These are phyloP conservation scores for Candida peoriensis DNA, from an alignment of 805 yeast genomes.

Conservation along the genomic window DNA sequence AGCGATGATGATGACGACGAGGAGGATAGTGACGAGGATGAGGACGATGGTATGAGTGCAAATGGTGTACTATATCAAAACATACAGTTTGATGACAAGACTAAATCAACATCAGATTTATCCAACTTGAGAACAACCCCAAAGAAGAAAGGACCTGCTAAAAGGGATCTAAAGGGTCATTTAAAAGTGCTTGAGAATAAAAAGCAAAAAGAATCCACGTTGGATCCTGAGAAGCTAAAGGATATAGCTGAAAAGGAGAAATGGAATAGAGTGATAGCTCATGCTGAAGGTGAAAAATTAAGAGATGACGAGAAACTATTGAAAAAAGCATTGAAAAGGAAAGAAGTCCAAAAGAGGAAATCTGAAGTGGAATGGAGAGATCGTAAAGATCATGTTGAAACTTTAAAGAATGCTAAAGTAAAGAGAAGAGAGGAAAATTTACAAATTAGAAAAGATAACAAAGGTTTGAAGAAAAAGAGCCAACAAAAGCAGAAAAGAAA, in stretches of 20 bases:
- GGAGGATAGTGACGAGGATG: conserved; percentile 29
- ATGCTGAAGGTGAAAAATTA: conserved; percentile 83
- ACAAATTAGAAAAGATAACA: conserved; percentile 78
- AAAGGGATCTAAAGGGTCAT: conserved; percentile 81
- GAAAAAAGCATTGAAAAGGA: conserved; percentile 78
- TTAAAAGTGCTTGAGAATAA: conserved; percentile 69
- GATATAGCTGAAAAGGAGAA: conserved; percentile 64
- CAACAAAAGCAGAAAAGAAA: conserved; percentile 63
- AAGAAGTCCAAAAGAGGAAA: conserved; percentile 77
- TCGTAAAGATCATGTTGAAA: conserved; percentile 74
- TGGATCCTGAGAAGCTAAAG: conserved; percentile 58
- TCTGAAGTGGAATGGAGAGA: conserved; percentile 92
- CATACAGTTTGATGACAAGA: conserved; percentile 78
- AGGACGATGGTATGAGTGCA: conserved; percentile 26
- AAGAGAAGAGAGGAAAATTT: conserved; percentile 92
- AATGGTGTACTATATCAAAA: conserved; percentile 66
- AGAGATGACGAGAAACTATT: conserved; percentile 87
- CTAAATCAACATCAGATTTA: conserved; percentile 70
- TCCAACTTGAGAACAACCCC: conserved; percentile 47
- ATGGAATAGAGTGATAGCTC: conserved; percentile 82
- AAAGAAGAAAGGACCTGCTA: conserved; percentile 79
- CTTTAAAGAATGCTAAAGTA: conserved; percentile 65
- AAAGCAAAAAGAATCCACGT: conserved; percentile 52
- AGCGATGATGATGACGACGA: conserved; percentile 35
- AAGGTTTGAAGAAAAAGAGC: conserved; percentile 72